Percentiles rank a stretch among this genome's conserved stretches.
phyloP scores from a whole-genome alignment of 306 rosid genomes.

The Clitoria ternatea region DNA sequence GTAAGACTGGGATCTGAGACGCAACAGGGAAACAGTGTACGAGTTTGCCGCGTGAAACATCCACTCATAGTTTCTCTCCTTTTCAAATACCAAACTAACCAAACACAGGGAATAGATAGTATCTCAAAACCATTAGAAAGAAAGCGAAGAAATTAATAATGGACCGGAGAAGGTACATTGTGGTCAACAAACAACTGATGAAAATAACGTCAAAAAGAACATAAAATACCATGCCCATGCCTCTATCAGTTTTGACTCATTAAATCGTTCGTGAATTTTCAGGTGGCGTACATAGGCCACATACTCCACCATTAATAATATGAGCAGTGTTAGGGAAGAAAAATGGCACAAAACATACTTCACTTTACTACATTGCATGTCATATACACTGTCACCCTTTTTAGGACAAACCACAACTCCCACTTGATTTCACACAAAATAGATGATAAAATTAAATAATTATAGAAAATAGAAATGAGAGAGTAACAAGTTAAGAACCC shows the following conservation, averaged over 20 bases:
- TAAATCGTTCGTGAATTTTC: slow-evolving; percentile 10
- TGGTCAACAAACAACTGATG: neutral
- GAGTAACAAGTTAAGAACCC: slow-evolving; percentile 35
- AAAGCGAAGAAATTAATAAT: slow-evolving; percentile 18
- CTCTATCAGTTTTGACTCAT: slow-evolving; percentile 4
- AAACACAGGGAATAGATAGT: neutral
- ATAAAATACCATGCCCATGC: neutral
- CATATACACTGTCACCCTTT: no score
- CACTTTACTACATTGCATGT: no score
- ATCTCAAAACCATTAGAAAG: neutral
- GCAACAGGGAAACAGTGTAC: slow-evolving; percentile 28
- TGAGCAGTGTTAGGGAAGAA: slow-evolving; percentile 39
- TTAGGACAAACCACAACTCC: no score
- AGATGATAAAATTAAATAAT: neutral
- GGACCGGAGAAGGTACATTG: slow-evolving; percentile 18
- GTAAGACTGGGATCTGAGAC: slow-evolving; percentile 29
- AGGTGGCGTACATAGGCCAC: no score
- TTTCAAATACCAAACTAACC: neutral
- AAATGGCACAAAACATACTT: no score
- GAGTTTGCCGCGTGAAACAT: slow-evolving; percentile 35
- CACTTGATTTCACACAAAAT: no score
- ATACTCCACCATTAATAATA: no score
- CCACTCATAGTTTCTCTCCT: slow-evolving; percentile 31
- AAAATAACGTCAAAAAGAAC: slow-evolving; percentile 12
- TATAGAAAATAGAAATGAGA: neutral